Evolutionary conservation across 441 rosid species (phyloP), one percentile per base, ranked within the genome.

Genomic region (Bruguiera hainesii): DNA sequence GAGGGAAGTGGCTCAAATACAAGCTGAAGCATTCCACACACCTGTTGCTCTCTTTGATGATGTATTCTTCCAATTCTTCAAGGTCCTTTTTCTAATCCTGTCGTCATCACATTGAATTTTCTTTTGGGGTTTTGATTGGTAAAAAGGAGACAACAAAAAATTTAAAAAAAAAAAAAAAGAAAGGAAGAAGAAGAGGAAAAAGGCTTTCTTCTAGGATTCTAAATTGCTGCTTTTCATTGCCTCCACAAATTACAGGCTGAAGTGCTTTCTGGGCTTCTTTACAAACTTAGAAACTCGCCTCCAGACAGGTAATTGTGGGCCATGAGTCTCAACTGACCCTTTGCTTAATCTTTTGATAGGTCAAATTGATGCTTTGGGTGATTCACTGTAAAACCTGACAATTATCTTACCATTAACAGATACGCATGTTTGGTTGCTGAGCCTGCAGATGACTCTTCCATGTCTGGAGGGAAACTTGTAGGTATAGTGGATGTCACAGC

Each of bases 401-500:
- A 50, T 31, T 57, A 64, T 56, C 58, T 65, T 60, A 66, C 18
- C 39, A 25, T 56, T 61, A 67, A 51, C 70, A 92, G 98, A 75
- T 93, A 90, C 33, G 96, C 95, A 33, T 93, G 95, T 65, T 74
- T 93, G 59, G 94, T 90, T 29, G 96, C 93, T 3, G 90, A 90
- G 71, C 75, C 85, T 30, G 25, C 75, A 16, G 39, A 55, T 26
- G 86, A 74, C 28, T 62, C 73, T 7, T 35, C 35, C 6, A 52
- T 20, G 3, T 61, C 75, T 18, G 26, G 59, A 48, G 58, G 69
- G 13, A 73, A 70, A 65, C 84, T 85, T 1, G 93, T 89, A 1
- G 98, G 97, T 16, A 81, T 86, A 13, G 98, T 86, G 61, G 97
- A 93, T 67, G 83, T 82, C 60, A 88, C 98, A 26, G 93, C 75